These are phyloP conservation scores for Dissoconium aciculare DNA, from an alignment of 2,329 filamentous ascomycete species.

Conservation along the genomic window DNA sequence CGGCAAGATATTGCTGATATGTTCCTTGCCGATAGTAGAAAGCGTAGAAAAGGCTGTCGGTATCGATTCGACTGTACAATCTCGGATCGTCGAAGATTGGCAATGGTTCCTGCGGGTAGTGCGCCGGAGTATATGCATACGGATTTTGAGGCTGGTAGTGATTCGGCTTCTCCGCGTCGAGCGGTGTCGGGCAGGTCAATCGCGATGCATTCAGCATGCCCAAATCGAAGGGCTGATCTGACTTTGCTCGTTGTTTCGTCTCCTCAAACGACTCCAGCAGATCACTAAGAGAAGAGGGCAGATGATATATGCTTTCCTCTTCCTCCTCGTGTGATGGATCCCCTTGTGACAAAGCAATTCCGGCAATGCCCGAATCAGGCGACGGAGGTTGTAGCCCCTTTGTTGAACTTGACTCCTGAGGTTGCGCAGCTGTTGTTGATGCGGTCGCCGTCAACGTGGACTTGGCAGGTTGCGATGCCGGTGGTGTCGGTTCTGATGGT, in stretches of 20 bases:
- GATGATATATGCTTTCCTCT: slow-evolving; percentile 75
- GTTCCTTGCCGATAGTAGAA: slow-evolving; percentile 98
- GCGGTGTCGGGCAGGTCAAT: slow-evolving; percentile 54
- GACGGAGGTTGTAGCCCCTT: slow-evolving; percentile 20
- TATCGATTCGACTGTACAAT: slow-evolving; percentile 78
- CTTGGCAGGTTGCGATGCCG: slow-evolving; percentile 23
- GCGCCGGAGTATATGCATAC: slow-evolving; percentile 56
- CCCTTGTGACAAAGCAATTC: slow-evolving; percentile 35
- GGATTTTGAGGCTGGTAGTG: slow-evolving; percentile 73
- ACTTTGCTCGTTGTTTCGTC: slow-evolving; percentile 54
- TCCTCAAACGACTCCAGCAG: slow-evolving; percentile 81
- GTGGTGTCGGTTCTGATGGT: slow-evolving; percentile 11
- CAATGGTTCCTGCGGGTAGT: slow-evolving; percentile 87
- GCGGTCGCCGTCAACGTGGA: slow-evolving; percentile 13
- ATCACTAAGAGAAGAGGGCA: slow-evolving; percentile 78
- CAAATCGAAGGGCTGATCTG: slow-evolving; percentile 48
- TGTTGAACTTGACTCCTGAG: slow-evolving; percentile 3
- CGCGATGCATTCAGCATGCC: slow-evolving; percentile 65
- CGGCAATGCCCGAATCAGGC: slow-evolving; percentile 23
- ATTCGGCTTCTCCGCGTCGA: slow-evolving; percentile 67
- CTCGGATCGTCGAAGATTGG: slow-evolving; percentile 81
- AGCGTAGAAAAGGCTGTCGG: slow-evolving; percentile 92
- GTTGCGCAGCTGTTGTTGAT: slow-evolving; percentile 24
- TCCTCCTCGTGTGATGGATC: slow-evolving; percentile 32
- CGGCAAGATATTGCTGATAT: slow-evolving; percentile 87